These are phyloP conservation scores for Allium fistulosum DNA, from an alignment of 106 monocot genomes.

Conservation along the genomic window DNA sequence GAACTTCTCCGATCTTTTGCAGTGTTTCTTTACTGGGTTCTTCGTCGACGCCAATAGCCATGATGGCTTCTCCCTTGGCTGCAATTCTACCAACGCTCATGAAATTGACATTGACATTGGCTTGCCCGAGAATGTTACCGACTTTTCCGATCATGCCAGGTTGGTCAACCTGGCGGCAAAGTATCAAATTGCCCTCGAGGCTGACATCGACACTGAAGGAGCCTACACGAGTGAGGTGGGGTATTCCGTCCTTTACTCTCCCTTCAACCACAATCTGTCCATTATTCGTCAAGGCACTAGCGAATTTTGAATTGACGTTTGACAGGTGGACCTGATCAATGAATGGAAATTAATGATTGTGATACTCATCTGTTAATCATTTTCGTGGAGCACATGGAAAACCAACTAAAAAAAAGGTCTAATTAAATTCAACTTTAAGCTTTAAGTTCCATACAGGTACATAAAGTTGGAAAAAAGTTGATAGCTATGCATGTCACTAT, in stretches of 20 bases:
- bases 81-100: constrained; percentile 64
- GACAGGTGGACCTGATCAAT: constrained; percentile 16
- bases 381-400: too few species aligned
- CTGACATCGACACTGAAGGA: constrained; percentile 72
- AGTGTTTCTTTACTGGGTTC: constrained; percentile 43
- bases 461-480: too few species aligned
- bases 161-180: constrained; percentile 55
- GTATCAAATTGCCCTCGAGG: constrained; percentile 61
- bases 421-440: too few species aligned
- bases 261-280: constrained; percentile 71
- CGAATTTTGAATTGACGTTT: constrained; percentile 67
- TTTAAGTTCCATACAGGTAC: too few species aligned
- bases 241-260: constrained; percentile 65
- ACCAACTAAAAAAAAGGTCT: too few species aligned
- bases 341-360: too few species aligned
- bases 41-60: constrained; percentile 69
- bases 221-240: constrained; percentile 60
- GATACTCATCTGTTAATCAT: too few species aligned
- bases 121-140: constrained; percentile 33
- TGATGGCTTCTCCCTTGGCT: constrained; percentile 36
- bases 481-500: too few species aligned
- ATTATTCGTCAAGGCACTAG: constrained; percentile 50
- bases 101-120: constrained; percentile 57
- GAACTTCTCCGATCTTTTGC: constrained; percentile 35
- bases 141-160: constrained; percentile 48